Conservation (phyloP, 1,139 yeast genomes). For the Geotrichum macrosporum region DNA sequence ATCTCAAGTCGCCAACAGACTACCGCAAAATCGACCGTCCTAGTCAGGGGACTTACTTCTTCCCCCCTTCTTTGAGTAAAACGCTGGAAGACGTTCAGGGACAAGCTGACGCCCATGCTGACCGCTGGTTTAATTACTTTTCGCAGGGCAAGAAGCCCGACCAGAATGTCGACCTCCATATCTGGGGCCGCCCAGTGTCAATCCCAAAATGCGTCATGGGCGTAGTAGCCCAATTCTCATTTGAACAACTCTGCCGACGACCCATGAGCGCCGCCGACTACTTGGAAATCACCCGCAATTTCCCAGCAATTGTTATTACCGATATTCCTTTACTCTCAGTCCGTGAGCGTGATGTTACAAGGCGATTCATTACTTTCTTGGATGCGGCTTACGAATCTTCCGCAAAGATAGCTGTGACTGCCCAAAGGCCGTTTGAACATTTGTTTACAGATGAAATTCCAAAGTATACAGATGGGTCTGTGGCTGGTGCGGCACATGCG, state of each 20-base stretch:
- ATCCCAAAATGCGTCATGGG: conserved; percentile 78
- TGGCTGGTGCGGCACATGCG: too few relatives aligned
- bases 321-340: conserved; percentile 85
- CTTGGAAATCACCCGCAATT: conserved; percentile 71
- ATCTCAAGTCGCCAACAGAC: conserved; percentile 85
- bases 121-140: conserved; percentile 76
- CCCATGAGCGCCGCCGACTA: conserved; percentile 97
- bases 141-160: conserved; percentile 48
- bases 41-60: conserved; percentile 70
- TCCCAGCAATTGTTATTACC: conserved; percentile 74
- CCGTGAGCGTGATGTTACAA: conserved; percentile 72
- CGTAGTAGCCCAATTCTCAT: conserved; percentile 83
- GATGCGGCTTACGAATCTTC: conserved; percentile 94
- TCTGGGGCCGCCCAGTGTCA: conserved; percentile 82
- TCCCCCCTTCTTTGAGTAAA: conserved; percentile 53
- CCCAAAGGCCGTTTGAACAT: conserved; percentile 78
- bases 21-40: conserved; percentile 88
- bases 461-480: conserved; percentile 41
- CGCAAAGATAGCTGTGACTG: conserved; percentile 81
- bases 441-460: conserved; percentile 83
- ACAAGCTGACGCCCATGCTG: conserved; percentile 60
- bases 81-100: conserved; percentile 45
- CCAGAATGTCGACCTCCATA: conserved; percentile 45
- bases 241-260: conserved; percentile 76
- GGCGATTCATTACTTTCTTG: conserved; percentile 86